A percentile compares a stretch with the other conserved stretches of the same genome.
These are phyloP conservation scores for Pythium vanterpoolii DNA, from an alignment of 352 stramenopile genomes.

Conservation along the genomic window DNA sequence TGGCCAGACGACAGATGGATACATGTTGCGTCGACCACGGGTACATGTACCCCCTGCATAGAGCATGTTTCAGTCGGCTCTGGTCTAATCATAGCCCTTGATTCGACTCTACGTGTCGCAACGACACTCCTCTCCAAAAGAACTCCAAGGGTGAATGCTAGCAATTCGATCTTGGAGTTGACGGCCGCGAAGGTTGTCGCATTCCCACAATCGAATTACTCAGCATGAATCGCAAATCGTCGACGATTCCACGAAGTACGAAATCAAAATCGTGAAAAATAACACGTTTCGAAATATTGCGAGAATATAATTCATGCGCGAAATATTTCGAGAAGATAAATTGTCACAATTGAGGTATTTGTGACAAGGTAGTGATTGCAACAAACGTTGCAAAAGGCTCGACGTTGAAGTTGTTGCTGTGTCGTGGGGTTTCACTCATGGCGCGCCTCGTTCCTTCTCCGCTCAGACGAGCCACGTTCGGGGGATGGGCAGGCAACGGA, in stretches of 20 bases:
- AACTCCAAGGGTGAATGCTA: neutral
- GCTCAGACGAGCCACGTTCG: conserved; percentile 25
- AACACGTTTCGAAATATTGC: conserved; percentile 1
- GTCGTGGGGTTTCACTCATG: conserved; percentile 24
- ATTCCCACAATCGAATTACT: neutral
- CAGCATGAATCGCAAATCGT: neutral
- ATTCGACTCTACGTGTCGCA: conserved; percentile 14
- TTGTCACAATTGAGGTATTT: conserved; percentile 12
- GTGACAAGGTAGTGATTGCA: conserved; percentile 12
- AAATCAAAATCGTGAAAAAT: neutral
- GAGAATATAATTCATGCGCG: neutral
- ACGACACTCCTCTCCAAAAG: conserved; percentile 2
- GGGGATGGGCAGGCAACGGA: conserved; percentile 15
- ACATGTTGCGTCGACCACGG: neutral
- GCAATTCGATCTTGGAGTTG: neutral
- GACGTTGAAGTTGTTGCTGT: conserved; percentile 31
- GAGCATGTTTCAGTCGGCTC: too few relatives aligned
- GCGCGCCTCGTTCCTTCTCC: conserved; percentile 12
- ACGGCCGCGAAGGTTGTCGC: neutral
- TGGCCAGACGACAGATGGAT: neutral
- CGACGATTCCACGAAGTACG: neutral
- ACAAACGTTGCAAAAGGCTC: conserved; percentile 24
- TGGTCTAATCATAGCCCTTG: neutral
- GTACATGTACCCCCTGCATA: too few relatives aligned
- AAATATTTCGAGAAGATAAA: neutral